These are phyloP conservation scores for Piper longum DNA, from an alignment of 164 flowering plant species.

Conservation along the genomic window DNA sequence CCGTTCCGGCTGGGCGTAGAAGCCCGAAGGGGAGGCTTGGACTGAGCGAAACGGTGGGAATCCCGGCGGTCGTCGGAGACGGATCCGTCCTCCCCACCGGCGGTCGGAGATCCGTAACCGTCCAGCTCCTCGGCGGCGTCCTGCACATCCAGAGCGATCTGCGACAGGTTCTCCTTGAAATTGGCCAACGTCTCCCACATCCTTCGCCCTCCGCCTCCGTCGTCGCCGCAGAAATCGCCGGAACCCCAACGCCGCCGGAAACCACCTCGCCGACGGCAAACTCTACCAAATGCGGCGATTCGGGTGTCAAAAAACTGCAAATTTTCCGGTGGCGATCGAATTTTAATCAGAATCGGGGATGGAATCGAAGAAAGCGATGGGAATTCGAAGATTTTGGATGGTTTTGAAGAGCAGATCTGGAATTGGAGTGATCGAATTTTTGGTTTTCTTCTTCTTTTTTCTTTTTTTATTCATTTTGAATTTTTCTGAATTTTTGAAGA, in stretches of 20 bases:
- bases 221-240: background rate
- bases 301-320: too few relatives aligned
- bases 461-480: too few relatives aligned
- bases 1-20: conserved; percentile 44
- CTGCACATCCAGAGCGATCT: conserved; percentile 80
- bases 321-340: too few relatives aligned
- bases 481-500: too few relatives aligned
- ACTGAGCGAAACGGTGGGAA: conserved; percentile 48
- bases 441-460: too few relatives aligned
- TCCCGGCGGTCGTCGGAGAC: conserved; percentile 32
- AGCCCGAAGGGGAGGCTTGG: conserved; percentile 31
- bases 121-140: conserved; percentile 51
- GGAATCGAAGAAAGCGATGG: too few relatives aligned
- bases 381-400: too few relatives aligned
- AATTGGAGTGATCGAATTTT: too few relatives aligned
- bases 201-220: background rate
- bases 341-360: too few relatives aligned
- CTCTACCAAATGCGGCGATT: too few relatives aligned
- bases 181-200: conserved; percentile 36
- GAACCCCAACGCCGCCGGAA: background rate
- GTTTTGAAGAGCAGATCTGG: too few relatives aligned
- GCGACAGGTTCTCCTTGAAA: conserved; percentile 73
- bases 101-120: conserved; percentile 20
- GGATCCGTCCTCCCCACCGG: conserved; percentile 20
- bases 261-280: too few relatives aligned